Evolutionary conservation across 495 filamentous ascomycete species (phyloP).

Genomic region (Aspergillus nanangensis): DNA sequence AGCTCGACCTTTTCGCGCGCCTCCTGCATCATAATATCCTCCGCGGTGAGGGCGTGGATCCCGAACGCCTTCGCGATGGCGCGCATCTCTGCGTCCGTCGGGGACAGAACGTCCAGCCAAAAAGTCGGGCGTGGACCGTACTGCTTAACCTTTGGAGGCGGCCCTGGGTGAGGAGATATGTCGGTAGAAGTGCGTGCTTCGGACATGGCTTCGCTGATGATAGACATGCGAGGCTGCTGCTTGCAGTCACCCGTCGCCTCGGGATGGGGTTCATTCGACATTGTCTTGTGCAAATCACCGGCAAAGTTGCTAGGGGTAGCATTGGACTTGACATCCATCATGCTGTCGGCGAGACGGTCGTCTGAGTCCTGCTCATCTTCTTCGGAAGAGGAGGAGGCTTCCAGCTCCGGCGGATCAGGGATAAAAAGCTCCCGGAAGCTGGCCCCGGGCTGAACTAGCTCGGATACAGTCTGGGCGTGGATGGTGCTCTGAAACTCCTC

Average conservation of each 20-base stretch:
- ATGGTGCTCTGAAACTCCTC: constrained; percentile 93
- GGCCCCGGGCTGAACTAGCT: constrained; percentile 77
- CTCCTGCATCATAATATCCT: constrained; percentile 97
- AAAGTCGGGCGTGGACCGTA: constrained; percentile 90
- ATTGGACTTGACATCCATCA: constrained; percentile 11
- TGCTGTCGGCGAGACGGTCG: constrained; percentile 14
- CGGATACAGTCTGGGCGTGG: constrained; percentile 90
- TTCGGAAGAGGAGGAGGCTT: constrained; percentile 59
- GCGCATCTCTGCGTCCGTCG: constrained; percentile 90
- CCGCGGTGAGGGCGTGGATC: constrained; percentile 89
- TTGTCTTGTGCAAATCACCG: too few species aligned
- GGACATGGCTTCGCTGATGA: constrained; percentile 31
- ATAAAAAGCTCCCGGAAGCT: constrained; percentile 83
- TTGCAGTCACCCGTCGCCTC: constrained; percentile 6
- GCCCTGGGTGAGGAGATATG: constrained; percentile 19
- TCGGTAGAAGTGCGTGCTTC: constrained; percentile 19
- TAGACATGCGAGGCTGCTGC: constrained; percentile 15
- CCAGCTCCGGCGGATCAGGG: constrained; percentile 63
- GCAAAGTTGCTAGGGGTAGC: constrained; percentile 2
- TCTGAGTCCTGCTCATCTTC: constrained; percentile 58
- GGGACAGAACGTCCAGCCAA: constrained; percentile 90
- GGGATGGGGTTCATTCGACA: too few species aligned
- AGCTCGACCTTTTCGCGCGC: constrained; percentile 96
- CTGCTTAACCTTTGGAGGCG: constrained; percentile 49
- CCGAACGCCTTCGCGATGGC: constrained; percentile 87